Conservation (phyloP, 169 alveolate species). For the Plasmodium gonderi region DNA sequence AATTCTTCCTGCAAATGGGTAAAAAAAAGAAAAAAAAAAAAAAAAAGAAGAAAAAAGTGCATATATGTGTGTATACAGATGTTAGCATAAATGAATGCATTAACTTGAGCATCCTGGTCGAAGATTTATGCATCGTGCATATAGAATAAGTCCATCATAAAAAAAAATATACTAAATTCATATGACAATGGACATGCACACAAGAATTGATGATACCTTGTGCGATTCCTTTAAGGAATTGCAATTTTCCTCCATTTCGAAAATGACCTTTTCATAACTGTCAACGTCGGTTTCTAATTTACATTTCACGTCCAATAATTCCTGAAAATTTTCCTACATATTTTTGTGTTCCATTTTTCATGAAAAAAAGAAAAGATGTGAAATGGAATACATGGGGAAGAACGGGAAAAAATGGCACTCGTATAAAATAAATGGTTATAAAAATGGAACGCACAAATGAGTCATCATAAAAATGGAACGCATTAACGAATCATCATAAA, state of each 20-base stretch:
- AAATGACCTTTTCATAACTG: constrained; percentile 41
- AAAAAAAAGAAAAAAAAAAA: background rate
- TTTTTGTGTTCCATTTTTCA: background rate
- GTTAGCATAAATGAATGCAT: no score
- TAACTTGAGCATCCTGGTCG: no score
- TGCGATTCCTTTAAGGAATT: constrained; percentile 39
- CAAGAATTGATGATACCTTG: constrained; percentile 8
- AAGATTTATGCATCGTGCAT: no score
- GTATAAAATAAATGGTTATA: background rate
- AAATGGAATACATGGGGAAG: background rate
- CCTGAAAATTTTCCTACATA: constrained; percentile 31
- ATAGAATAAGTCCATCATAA: no score
- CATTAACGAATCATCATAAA: background rate
- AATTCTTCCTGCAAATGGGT: constrained; percentile 7
- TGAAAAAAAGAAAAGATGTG: background rate
- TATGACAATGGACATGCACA: background rate
- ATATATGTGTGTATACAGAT: background rate
- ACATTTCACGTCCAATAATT: constrained; percentile 35
- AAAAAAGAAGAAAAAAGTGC: background rate
- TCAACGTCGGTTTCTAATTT: constrained; percentile 20
- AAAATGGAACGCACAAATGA: no score
- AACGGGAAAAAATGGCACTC: background rate
- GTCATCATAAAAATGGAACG: no score
- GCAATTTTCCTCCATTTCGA: constrained; percentile 55
- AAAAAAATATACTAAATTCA: no score